These are phyloP conservation scores for Penicillium verhagenii DNA, from an alignment of 495 filamentous ascomycete species.

Conservation along the genomic window DNA sequence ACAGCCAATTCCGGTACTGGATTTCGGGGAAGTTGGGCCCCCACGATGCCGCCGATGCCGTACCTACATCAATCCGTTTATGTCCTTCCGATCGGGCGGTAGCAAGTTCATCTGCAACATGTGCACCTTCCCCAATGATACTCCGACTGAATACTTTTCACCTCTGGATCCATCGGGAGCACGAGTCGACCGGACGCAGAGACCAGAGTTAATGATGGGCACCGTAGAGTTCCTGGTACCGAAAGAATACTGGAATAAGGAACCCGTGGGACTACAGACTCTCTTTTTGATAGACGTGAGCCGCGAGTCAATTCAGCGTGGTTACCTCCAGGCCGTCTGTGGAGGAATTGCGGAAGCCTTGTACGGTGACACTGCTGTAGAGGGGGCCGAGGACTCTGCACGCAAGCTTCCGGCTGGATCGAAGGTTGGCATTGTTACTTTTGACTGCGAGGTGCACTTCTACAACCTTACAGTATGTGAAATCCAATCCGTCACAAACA, in stretches of 20 bases:
- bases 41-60: conserved; percentile 91
- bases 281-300: conserved; percentile 92
- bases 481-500: background rate
- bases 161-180: conserved; percentile 84
- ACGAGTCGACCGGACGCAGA: conserved; percentile 82
- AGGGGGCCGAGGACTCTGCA: conserved; percentile 47
- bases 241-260: conserved; percentile 98
- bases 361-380: conserved; percentile 61
- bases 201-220: conserved; percentile 85
- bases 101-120: conserved; percentile 99
- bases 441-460: conserved; percentile 93
- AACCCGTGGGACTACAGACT: conserved; percentile 82
- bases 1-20: conserved; percentile 82
- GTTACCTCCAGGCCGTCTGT: conserved; percentile 88
- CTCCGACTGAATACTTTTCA: conserved; percentile 86
- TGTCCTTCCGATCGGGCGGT: conserved; percentile 91
- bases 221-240: conserved; percentile 96
- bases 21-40: conserved; percentile 90
- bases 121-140: conserved; percentile 96
- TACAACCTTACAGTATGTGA: conserved; percentile 82
- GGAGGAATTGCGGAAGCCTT: conserved; percentile 82
- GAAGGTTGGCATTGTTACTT: conserved; percentile 94
- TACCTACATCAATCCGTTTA: conserved; percentile 98
- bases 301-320: conserved; percentile 83
- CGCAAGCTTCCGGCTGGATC: conserved; percentile 71